Conservation (phyloP, 2,329 filamentous ascomycete species). For the Alternaria sp. region DNA sequence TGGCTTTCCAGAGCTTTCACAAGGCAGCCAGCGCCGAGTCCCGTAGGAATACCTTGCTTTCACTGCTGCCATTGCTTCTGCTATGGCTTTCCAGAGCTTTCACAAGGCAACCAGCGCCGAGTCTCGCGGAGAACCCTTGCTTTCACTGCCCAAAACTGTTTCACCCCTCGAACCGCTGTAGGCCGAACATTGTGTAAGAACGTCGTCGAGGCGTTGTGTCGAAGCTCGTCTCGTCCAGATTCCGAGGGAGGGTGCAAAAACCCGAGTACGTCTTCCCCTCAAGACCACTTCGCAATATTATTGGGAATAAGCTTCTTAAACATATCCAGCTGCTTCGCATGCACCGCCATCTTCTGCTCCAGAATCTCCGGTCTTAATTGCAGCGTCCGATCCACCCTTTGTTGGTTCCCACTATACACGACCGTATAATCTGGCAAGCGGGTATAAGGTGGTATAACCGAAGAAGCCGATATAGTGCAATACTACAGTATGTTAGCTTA, state of each 20-base stretch:
- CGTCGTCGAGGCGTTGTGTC: not conserved
- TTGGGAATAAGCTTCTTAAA: conserved; percentile 46
- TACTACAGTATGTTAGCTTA: conserved; percentile 35
- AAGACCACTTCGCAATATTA: conserved; percentile 46
- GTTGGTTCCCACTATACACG: conserved; percentile 49
- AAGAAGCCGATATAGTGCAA: conserved; percentile 53
- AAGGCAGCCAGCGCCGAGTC: not conserved
- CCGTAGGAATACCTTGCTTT: fast-evolving
- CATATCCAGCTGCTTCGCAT: conserved; percentile 46
- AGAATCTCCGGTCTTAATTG: conserved; percentile 38
- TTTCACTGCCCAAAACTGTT: not conserved
- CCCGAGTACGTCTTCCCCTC: not conserved
- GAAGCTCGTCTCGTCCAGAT: not conserved
- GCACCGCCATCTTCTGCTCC: conserved; percentile 36
- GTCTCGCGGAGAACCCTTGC: not conserved
- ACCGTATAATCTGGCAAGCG: conserved; percentile 55
- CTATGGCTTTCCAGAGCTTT: not conserved
- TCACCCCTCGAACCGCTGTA: not conserved
- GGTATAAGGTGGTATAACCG: conserved; percentile 45
- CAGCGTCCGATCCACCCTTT: conserved; percentile 50
- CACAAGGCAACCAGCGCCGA: not conserved
- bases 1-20: not conserved
- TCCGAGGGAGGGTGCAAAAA: not conserved
- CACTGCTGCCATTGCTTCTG: not conserved
- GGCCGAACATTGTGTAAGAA: not conserved